Percentiles rank a stretch among this genome's conserved stretches.
Evolutionary conservation across 768 basidiomycete genomes (phyloP).

Genomic region (Infundibulicybe gibba): DNA sequence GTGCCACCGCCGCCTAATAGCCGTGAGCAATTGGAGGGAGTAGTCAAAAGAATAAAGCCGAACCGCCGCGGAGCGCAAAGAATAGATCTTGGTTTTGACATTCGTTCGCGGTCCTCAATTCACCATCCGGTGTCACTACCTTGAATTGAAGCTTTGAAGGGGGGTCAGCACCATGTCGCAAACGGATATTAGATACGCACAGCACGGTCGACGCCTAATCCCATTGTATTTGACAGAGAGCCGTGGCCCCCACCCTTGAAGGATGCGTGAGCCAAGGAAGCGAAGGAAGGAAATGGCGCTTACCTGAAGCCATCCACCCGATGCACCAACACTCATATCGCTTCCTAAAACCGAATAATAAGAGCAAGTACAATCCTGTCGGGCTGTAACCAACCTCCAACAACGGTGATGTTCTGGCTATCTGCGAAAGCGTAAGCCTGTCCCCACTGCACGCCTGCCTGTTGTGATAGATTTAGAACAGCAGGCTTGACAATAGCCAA

Average conservation of each 20-base stretch:
- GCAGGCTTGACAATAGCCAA: neutral
- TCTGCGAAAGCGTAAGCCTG: constrained; percentile 43
- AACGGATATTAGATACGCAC: constrained; percentile 18
- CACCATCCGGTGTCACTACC: constrained; percentile 52
- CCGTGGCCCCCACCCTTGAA: constrained; percentile 39
- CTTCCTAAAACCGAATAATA: constrained; percentile 16
- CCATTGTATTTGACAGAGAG: constrained; percentile 38
- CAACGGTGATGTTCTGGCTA: constrained; percentile 37
- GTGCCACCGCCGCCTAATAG: constrained; percentile 40
- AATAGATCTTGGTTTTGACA: constrained; percentile 51
- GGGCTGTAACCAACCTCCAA: constrained; percentile 27
- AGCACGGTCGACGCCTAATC: constrained; percentile 42
- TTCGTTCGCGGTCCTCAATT: constrained; percentile 38
- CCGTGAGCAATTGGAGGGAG: neutral
- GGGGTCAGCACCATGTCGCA: neutral
- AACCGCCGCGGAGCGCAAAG: constrained; percentile 48
- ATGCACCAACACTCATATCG: constrained; percentile 37
- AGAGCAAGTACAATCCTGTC: neutral
- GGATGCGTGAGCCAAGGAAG: neutral
- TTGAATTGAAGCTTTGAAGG: constrained; percentile 39
- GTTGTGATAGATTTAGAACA: neutral
- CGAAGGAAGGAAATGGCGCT: neutral
- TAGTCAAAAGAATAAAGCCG: constrained; percentile 1
- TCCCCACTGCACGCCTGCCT: constrained; percentile 44
- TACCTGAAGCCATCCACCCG: constrained; percentile 38